These are phyloP conservation scores for Pezicula rhizophila DNA, from an alignment of 2,329 filamentous ascomycete species.

Conservation along the genomic window DNA sequence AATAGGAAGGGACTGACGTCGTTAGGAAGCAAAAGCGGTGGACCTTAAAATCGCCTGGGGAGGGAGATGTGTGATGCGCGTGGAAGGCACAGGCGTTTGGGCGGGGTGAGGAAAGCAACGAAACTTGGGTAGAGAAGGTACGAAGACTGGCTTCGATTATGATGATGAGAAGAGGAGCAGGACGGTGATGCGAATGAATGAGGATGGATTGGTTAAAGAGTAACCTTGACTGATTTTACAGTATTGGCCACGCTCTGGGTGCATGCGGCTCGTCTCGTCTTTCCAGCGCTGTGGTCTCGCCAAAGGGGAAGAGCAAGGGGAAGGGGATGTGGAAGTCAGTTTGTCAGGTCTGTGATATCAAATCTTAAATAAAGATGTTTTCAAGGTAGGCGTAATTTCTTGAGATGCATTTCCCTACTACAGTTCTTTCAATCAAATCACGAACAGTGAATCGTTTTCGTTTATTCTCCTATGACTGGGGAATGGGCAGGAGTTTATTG, in stretches of 20 bases:
- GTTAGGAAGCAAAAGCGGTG: neutral
- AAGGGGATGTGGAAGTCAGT: neutral
- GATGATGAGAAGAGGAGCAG: neutral
- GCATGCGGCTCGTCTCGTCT: conserved; percentile 1
- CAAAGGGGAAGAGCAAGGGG: neutral
- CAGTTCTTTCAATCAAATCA: too few species aligned
- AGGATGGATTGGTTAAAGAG: neutral
- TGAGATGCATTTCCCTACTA: too few species aligned
- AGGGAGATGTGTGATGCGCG: too few species aligned
- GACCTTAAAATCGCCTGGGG: neutral
- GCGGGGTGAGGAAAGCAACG: neutral
- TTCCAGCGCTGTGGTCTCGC: conserved; percentile 1
- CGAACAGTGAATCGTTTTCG: too few species aligned
- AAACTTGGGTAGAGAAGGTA: neutral
- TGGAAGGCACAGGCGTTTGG: too few species aligned
- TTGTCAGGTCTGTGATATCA: too few species aligned
- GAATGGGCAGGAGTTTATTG: neutral
- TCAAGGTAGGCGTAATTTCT: too few species aligned
- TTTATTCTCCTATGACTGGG: neutral
- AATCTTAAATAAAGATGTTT: too few species aligned
- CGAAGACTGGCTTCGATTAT: neutral
- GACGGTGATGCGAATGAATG: too few species aligned
- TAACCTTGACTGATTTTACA: neutral
- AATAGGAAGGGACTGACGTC: neutral
- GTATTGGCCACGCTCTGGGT: neutral